phyloP scores from a whole-genome alignment of 2,329 filamentous ascomycete species.

The Fusarium citri region DNA sequence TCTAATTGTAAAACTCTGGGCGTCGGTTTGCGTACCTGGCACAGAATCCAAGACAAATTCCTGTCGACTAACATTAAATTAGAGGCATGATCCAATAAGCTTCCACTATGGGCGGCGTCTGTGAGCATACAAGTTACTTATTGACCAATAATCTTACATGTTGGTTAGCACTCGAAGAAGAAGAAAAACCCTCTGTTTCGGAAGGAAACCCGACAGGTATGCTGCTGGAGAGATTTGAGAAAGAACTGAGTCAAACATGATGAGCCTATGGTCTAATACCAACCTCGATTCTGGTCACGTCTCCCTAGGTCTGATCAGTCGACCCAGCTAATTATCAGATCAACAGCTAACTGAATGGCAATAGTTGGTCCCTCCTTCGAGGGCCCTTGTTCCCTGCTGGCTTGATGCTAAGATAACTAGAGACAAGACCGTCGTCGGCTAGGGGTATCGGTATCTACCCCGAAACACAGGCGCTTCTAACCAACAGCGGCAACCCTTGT shows the following conservation, averaged over 20 bases:
- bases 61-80: neutral
- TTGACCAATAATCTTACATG: conserved; percentile 34
- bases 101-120: neutral
- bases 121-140: neutral
- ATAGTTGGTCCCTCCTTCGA: conserved; percentile 13
- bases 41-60: conserved; percentile 13
- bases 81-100: conserved; percentile 11
- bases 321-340: conserved; percentile 2
- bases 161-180: neutral
- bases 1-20: neutral
- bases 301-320: neutral
- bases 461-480: conserved; percentile 43
- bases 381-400: conserved; percentile 41
- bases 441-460: conserved; percentile 40
- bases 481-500: conserved; percentile 35
- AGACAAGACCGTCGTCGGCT: conserved; percentile 40
- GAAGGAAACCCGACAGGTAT: neutral
- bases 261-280: neutral
- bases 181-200: neutral
- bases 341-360: neutral
- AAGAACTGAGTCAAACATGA: neutral
- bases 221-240: neutral
- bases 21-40: neutral
- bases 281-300: neutral
- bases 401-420: conserved; percentile 37